Percentiles rank a stretch among this genome's conserved stretches.
phyloP scores from a whole-genome alignment of 176 grass and related monocot species.

The Oryza glaberrima region DNA sequence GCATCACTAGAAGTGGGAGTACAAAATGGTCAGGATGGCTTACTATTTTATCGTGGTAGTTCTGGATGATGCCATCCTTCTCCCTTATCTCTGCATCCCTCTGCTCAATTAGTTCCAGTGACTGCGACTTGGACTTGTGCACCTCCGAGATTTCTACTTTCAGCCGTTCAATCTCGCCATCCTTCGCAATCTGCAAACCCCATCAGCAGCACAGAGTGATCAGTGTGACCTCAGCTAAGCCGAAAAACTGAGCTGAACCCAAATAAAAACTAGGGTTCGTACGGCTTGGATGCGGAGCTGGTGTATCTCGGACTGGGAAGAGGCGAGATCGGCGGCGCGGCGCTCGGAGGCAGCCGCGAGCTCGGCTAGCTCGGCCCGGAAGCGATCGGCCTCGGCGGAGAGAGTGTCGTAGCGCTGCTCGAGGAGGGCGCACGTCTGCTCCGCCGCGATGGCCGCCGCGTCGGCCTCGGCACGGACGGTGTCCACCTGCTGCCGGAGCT shows the following conservation, averaged over 20 bases:
- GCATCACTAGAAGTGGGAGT: constrained; percentile 18
- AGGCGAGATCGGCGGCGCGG: constrained; percentile 63
- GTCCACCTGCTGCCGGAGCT: constrained; percentile 80
- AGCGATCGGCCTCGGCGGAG: constrained; percentile 66
- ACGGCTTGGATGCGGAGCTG: constrained; percentile 90
- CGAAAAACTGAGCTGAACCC: not conserved
- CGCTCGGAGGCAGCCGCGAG: constrained; percentile 63
- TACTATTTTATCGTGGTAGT: constrained; percentile 92
- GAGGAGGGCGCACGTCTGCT: constrained; percentile 88
- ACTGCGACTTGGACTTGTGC: constrained; percentile 79
- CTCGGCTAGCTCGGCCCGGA: constrained; percentile 66
- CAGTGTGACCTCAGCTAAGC: constrained; percentile 20
- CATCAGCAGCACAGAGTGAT: constrained; percentile 9
- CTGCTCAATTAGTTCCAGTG: constrained; percentile 81
- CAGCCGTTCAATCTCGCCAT: constrained; percentile 77
- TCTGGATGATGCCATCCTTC: constrained; percentile 80
- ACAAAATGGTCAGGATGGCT: constrained; percentile 29
- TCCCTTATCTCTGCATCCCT: constrained; percentile 81
- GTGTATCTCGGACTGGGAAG: constrained; percentile 77
- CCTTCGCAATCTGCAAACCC: constrained; percentile 69
- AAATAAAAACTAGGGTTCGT: constrained; percentile 35
- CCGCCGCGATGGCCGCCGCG: constrained; percentile 74
- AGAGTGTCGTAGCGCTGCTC: constrained; percentile 86
- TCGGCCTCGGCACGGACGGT: constrained; percentile 83
- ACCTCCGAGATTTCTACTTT: constrained; percentile 65